phyloP scores from a whole-genome alignment of 805 yeast genomes.

The Yamadazyma sp. region DNA sequence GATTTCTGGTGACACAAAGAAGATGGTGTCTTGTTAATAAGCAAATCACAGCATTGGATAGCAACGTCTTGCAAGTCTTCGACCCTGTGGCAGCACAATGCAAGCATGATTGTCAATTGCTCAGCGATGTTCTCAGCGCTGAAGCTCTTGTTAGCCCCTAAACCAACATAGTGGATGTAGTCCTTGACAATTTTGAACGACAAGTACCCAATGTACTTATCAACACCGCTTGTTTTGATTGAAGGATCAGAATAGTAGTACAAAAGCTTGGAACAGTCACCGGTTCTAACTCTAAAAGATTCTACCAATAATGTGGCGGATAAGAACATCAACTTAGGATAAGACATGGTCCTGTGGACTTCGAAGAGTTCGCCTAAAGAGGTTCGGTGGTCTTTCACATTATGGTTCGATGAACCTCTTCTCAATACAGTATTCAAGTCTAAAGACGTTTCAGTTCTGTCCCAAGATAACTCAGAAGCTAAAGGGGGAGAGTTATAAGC shows the following conservation, averaged over 20 bases:
- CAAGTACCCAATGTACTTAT: conserved; percentile 64
- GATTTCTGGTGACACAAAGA: conserved; percentile 72
- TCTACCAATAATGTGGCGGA: conserved; percentile 82
- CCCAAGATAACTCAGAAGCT: conserved; percentile 77
- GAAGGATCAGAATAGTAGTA: conserved; percentile 87
- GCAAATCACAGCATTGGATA: conserved; percentile 66
- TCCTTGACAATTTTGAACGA: conserved; percentile 58
- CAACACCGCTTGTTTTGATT: conserved; percentile 57
- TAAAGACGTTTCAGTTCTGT: conserved; percentile 85
- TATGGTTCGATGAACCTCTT: conserved; percentile 83
- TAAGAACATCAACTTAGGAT: conserved; percentile 82
- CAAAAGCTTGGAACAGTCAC: conserved; percentile 76
- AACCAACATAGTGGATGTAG: conserved; percentile 51
- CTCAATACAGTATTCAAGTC: conserved; percentile 89
- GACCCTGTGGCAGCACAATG: conserved; percentile 76
- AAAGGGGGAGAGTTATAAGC: conserved; percentile 88
- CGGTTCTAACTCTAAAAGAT: conserved; percentile 71
- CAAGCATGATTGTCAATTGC: conserved; percentile 67
- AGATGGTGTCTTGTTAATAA: conserved; percentile 70
- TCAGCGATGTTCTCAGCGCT: conserved; percentile 56
- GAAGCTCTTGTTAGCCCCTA: conserved; percentile 55
- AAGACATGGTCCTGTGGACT: conserved; percentile 54
- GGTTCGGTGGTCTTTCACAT: conserved; percentile 72
- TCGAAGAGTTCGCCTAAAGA: conserved; percentile 52
- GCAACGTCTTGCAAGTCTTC: conserved; percentile 76